Evolutionary conservation across 2,329 filamentous ascomycete genomes (phyloP), one percentile per base, ranked within the genome.

Genomic region (Knoxdaviesia capensis): DNA sequence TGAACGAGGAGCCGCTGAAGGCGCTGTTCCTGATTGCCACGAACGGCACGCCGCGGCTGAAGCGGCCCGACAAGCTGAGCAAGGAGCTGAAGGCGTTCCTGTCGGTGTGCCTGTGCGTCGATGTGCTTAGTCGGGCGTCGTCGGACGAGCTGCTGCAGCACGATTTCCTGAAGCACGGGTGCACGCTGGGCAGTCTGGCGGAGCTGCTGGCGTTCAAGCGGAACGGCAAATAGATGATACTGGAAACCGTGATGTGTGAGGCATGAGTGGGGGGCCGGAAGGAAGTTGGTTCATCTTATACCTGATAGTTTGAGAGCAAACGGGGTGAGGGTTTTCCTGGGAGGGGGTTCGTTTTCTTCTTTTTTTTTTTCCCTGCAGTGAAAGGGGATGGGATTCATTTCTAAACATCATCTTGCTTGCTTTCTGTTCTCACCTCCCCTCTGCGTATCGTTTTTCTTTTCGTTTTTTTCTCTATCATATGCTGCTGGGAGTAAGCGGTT

Each of bases 71-170:
- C 64, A 94, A 93, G 65, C 73, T 96, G 46, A 92, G 83, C 64
- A 94, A 94, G 67, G 90, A 96, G 62, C 75, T 98, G 51, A 96
- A 96, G 68, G 83, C 84, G 28, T 98, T 98, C 74, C 62, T 98
- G 54, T 90, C 83, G 30, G 87, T 94, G 48, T 98, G 90, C 60
- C 69, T 98, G 39, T 96, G 90, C 53, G 90, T 98, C 39, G 88
- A 96, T 53, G 87, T 98, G 53, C 87, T 88, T 67, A 88, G 81
- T 56, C 77, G 90, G 56, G 90, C 90, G 8, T 94, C 85, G 30
- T 86, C 90, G 0, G 74, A 84, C 47, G 90, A 98, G 62, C 68
- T 98, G 40, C 66, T 96, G 47, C 74, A 78, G 46, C 87, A 96
- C 56, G 90, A 96, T 52, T 98, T 98, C 66, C 63, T 98, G 56